Evolutionary conservation across 1,139 yeast genomes (phyloP), one percentile per base, ranked within the genome.

Genomic region (Meyerozyma sp.): DNA sequence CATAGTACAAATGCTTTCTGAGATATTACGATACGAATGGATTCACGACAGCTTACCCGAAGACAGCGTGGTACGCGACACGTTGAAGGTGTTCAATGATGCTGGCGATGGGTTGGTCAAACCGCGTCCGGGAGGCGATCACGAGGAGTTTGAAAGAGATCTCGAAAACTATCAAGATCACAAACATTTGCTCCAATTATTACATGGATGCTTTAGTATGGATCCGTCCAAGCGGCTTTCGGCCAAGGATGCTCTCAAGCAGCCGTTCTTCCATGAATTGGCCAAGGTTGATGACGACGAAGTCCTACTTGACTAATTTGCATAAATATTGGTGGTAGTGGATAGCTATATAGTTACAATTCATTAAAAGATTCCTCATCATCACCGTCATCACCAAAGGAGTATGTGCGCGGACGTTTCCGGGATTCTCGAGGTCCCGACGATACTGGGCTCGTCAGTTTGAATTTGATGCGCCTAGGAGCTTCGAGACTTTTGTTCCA

Each of bases 241-340:
- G 8, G 90, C 93, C 1, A 66, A 65, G 39, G 77, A 79, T 40
- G 77, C 84, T 3, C 63, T 84, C 45, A 59, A 68, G 41, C 68
- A 79, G 56, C 77, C 78, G 13, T 84, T 81, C 53, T 81, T 84
- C 56, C 57, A 59, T 23, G 79, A 74, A 44, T 59, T 73, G 42
- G 46, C 47, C 26, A 57, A 49, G 39, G 56, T 51, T 39, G 57
- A 54, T 40, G 75, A 70, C 47, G 77, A 71, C 46, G 75, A 68
- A 44, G 71, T 70, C 6, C 54, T 69, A 32, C 53, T 66, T 29
- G 37, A 34, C 11, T 34, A 50, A 25, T 14, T 26, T 27, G 30
- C 16, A 23, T 18, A 21, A 21, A 38, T 16, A 36, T n/a, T n/a
- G 23, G 8, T 21, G 23, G 23, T 21, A 21, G 6, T 21, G 23